Base-by-base conservation (phyloP, 768 basidiomycete species). In the Clavulina sp. region DNA sequence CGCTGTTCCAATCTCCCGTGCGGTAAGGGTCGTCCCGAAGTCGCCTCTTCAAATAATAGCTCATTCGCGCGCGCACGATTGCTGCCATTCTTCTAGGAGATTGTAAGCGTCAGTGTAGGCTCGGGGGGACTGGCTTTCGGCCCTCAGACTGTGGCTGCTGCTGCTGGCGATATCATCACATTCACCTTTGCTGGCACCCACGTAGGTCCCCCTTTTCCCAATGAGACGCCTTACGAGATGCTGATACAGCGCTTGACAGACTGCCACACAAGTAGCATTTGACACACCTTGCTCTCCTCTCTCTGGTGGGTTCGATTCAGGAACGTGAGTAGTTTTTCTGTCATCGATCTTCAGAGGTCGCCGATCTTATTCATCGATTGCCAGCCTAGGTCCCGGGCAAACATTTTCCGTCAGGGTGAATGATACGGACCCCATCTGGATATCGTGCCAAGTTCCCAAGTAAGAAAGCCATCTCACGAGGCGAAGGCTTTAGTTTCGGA, bases 251-350 rank as follows among this genome's bases (percentile, higher is more conserved):
- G 7, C 43, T 19, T 28, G 21, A 13, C 46, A 19, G 31, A 30
- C 49, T 30, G 31, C 29, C 23, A 38, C 43, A 23, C 36, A 1
- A 19, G 24, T 34, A 6, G 31, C 47, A 26, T 41, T 48, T 31
- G 34, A 38, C 18, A 19, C 33, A 13, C 32, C 48, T 19, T 38
- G 36, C 21, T 38, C 36, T 38, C 36, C 36, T 38, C 21, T 13
- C 13, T 21, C 59, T 0, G 65, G 60, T 50, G 78, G 76, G 6
- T 77, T 80, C 57, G 76, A 79, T 59, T 69, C 75, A 36, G 74
- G 71, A 54, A 78, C 76, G 76, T 78, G 54, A 62, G 70, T 64
- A 13, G 28, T 13, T 29, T n/a, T n/a, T n/a, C n/a, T n/a, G n/a
- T n/a, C n/a, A n/a, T n/a, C n/a, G n/a, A n/a, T n/a, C n/a, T n/a